phyloP scores from a whole-genome alignment of 2,329 filamentous ascomycete species.

The Pseudogymnoascus sp. region DNA sequence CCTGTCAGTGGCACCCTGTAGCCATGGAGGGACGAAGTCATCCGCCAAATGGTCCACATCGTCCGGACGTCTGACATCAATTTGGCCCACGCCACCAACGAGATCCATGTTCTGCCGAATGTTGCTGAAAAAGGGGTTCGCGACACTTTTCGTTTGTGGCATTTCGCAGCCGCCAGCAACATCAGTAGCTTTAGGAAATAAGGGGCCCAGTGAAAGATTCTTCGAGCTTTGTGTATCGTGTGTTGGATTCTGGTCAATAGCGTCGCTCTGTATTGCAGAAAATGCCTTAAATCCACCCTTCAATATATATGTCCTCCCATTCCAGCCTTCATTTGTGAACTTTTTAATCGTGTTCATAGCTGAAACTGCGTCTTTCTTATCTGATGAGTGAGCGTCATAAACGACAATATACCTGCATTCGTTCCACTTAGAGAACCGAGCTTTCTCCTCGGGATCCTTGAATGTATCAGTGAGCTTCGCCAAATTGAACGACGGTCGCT shows the following conservation, averaged over 20 bases:
- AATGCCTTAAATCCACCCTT: constrained; percentile 77
- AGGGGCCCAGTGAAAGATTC: constrained; percentile 42
- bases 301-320: constrained; percentile 65
- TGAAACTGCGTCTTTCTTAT: constrained; percentile 70
- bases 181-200: constrained; percentile 50
- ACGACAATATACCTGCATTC: constrained; percentile 70
- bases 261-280: constrained; percentile 53
- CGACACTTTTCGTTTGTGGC: constrained; percentile 57
- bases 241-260: constrained; percentile 47
- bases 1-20: constrained; percentile 57
- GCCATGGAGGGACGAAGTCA: constrained; percentile 61
- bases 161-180: constrained; percentile 87
- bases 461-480: constrained; percentile 84
- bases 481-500: constrained; percentile 82
- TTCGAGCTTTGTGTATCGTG: constrained; percentile 31
- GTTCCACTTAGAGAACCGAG: constrained; percentile 69
- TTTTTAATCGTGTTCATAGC: constrained; percentile 89
- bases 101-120: constrained; percentile 96
- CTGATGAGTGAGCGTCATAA: constrained; percentile 71
- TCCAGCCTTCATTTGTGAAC: constrained; percentile 76
- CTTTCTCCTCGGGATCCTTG: constrained; percentile 59
- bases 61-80: constrained; percentile 52
- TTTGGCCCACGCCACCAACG: constrained; percentile 83
- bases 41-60: constrained; percentile 39
- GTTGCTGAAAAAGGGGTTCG: constrained; percentile 90